These are phyloP conservation scores for Lecanicillium sp. DNA, from an alignment of 2,329 filamentous ascomycete genomes.

Conservation along the genomic window DNA sequence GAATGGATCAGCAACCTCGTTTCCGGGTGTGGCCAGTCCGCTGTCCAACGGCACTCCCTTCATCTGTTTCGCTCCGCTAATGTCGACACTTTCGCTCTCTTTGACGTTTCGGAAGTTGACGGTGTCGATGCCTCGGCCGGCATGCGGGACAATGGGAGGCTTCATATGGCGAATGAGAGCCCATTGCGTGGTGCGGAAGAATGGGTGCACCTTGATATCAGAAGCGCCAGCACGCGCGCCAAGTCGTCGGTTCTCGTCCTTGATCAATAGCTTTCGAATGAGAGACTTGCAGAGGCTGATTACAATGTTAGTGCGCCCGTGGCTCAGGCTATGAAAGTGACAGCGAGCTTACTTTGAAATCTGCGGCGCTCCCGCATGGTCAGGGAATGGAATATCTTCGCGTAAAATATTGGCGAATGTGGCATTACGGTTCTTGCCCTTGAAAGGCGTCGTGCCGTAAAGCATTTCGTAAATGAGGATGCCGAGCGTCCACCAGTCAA, in stretches of 20 bases:
- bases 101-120: slow-evolving; percentile 98
- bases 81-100: slow-evolving; percentile 91
- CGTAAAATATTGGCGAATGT: slow-evolving; percentile 96
- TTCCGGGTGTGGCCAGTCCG: slow-evolving; percentile 75
- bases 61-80: slow-evolving; percentile 51
- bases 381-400: slow-evolving; percentile 93
- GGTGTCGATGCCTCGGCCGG: slow-evolving; percentile 84
- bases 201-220: slow-evolving; percentile 92
- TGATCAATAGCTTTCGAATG: slow-evolving; percentile 94
- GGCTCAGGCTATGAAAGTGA: slow-evolving; percentile 9
- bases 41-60: slow-evolving; percentile 81
- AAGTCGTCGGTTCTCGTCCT: slow-evolving; percentile 89
- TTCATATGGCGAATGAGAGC: slow-evolving; percentile 96
- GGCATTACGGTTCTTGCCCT: slow-evolving; percentile 96
- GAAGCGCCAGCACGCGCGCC: slow-evolving; percentile 92
- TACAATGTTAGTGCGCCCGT: slow-evolving; percentile 10
- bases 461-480: slow-evolving; percentile 99
- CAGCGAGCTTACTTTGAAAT: slow-evolving; percentile 71
- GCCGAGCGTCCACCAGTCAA: slow-evolving; percentile 98
- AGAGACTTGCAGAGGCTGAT: slow-evolving; percentile 87
- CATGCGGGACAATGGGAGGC: slow-evolving; percentile 89
- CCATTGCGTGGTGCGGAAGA: slow-evolving; percentile 96
- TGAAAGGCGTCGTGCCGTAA: slow-evolving; percentile 96
- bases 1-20: slow-evolving; percentile 80
- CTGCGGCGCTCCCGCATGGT: slow-evolving; percentile 73